phyloP scores from a whole-genome alignment of 2,329 filamentous ascomycete genomes.

The Chaetomiaceae sp. region DNA sequence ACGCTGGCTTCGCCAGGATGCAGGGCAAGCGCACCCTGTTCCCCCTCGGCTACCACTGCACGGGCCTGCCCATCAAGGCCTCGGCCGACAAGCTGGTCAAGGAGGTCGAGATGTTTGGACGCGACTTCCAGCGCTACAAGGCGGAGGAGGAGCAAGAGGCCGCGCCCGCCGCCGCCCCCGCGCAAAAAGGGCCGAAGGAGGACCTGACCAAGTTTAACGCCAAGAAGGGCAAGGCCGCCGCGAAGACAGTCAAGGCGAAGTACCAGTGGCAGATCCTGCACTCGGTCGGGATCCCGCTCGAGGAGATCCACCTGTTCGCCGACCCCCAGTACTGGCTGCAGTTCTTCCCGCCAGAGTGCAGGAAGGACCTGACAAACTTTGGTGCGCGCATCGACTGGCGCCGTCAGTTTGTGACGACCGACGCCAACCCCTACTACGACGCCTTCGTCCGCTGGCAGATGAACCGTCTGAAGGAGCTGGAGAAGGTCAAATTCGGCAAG shows the following conservation, averaged over 20 bases:
- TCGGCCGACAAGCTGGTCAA: slow-evolving; percentile 91
- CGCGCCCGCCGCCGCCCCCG: slow-evolving; percentile 37
- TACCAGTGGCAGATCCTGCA: slow-evolving; percentile 93
- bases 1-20: slow-evolving; percentile 81
- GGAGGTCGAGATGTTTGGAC: slow-evolving; percentile 84
- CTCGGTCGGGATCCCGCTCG: slow-evolving; percentile 76
- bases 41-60: slow-evolving; percentile 92
- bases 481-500: slow-evolving; percentile 89
- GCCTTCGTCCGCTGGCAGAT: slow-evolving; percentile 96
- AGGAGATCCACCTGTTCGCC: slow-evolving; percentile 90
- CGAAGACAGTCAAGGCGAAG: slow-evolving; percentile 88
- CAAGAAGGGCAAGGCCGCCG: slow-evolving; percentile 86
- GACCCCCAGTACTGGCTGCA: slow-evolving; percentile 72
- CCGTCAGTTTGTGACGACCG: slow-evolving; percentile 87
- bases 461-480: slow-evolving; percentile 80
- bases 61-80: slow-evolving; percentile 96
- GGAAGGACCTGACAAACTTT: slow-evolving; percentile 74
- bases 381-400: slow-evolving; percentile 91
- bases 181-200: slow-evolving; percentile 61
- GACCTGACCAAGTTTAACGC: slow-evolving; percentile 88
- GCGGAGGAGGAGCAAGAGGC: slow-evolving; percentile 51
- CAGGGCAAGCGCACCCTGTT: slow-evolving; percentile 82
- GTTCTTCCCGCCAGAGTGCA: slow-evolving; percentile 80
- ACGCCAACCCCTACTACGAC: slow-evolving; percentile 95
- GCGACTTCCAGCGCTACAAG: slow-evolving; percentile 75